phyloP scores from a whole-genome alignment of 495 filamentous ascomycete genomes.

The Aspergillus asperescens region DNA sequence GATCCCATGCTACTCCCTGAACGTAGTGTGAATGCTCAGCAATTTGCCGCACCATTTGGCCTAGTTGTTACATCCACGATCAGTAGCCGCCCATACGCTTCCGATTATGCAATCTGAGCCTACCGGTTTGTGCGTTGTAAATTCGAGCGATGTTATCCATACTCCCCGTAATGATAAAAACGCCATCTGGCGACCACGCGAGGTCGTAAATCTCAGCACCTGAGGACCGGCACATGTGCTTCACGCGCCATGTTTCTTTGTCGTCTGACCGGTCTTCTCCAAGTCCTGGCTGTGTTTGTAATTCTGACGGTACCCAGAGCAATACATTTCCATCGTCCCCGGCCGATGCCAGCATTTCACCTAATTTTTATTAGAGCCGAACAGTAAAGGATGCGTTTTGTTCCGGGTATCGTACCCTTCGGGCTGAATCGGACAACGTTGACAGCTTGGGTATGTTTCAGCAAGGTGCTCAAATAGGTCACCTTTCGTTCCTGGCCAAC shows the following conservation, averaged over 20 bases:
- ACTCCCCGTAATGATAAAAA: constrained; percentile 95
- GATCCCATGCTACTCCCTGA: constrained; percentile 98
- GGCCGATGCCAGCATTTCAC: constrained; percentile 88
- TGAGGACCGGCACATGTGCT: constrained; percentile 91
- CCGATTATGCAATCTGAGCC: constrained; percentile 16
- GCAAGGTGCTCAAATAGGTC: constrained; percentile 82
- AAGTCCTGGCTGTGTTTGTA: constrained; percentile 56
- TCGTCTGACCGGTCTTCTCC: constrained; percentile 85
- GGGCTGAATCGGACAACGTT: constrained; percentile 97
- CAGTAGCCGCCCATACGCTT: background rate
- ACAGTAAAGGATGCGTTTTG: background rate
- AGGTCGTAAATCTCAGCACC: constrained; percentile 96
- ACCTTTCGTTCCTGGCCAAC: constrained; percentile 84
- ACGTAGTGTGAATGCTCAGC: constrained; percentile 99
- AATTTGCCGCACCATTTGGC: constrained; percentile 88
- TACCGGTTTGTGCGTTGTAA: constrained; percentile 91
- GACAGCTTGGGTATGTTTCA: constrained; percentile 93
- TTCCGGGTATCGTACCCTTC: constrained; percentile 53
- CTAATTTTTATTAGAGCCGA: constrained; percentile 43
- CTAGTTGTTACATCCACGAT: constrained; percentile 37
- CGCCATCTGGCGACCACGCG: constrained; percentile 94
- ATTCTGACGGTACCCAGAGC: constrained; percentile 87
- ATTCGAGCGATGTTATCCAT: constrained; percentile 99
- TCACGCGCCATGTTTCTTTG: constrained; percentile 94
- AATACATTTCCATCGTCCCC: constrained; percentile 97